Evolutionary conservation across 2,329 filamentous ascomycete genomes (phyloP), one percentile per base, ranked within the genome.

Genomic region (Teratosphaeria pseudoeucalypti): DNA sequence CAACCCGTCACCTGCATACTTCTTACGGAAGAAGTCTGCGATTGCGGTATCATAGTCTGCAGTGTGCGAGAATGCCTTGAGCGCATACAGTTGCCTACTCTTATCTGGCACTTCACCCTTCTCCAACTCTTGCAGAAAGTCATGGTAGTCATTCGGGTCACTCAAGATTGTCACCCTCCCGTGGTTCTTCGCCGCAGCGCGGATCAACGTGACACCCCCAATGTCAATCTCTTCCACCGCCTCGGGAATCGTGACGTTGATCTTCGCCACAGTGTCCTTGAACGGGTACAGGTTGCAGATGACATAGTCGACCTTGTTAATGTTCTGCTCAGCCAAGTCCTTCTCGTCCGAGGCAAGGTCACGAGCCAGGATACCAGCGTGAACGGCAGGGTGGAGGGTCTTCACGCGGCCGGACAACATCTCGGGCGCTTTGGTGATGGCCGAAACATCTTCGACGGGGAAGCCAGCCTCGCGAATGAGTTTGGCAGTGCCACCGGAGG

Each of bases 201-300:
- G 88, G 72, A 99, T 89, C 63, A 99, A 86, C 47, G 94, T 99
- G 57, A 99, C 94, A 69, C 94, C 94, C 66, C 92, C 94, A 73
- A 99, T 96, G 77, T 99, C 94, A 70, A 99, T 95, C 80, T 99
- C 94, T 79, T 99, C 94, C 47, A 99, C 92, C 57, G 94, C 94
- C 78, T 99, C 92, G 57, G 90, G 85, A 64, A 99, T 89, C 62
- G 92, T 97, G 70, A 99, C 94, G 71, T 96, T 95, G 79, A 95
- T 86, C 82, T 96, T 95, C 69, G 91, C 88, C 68, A 99, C 86
- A 34, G 94, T 99, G 74, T 97, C 92, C 81, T 96, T 96, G 85
- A 99, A 99, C 12, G 94, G 94, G 77, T 99, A 97, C 59, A 99
- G 83, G 79, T 99, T 99, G 87, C 94, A 97, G 73, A 99, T 76